phyloP scores from a whole-genome alignment of 2,329 filamentous ascomycete genomes.

The Colletotrichum paranaense region DNA sequence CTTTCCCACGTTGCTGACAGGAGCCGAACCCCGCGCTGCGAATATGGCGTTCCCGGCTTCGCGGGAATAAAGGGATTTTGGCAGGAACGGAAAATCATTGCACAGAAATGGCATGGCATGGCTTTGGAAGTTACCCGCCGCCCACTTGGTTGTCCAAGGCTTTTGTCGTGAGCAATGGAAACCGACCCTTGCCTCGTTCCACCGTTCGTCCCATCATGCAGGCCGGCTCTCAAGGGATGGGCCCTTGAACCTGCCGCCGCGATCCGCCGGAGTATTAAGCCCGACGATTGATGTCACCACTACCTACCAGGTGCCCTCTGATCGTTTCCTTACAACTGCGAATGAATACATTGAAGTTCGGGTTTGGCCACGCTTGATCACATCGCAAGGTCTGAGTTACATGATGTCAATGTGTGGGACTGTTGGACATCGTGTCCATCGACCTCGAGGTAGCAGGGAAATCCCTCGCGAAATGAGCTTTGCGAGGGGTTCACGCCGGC shows the following conservation, averaged over 20 bases:
- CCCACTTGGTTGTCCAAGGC: background rate
- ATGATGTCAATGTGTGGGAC: background rate
- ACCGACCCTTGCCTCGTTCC: background rate
- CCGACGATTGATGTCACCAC: background rate
- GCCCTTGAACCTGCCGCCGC: background rate
- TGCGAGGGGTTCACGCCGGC: conserved; percentile 5
- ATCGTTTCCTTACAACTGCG: conserved; percentile 2
- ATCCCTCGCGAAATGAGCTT: conserved; percentile 19
- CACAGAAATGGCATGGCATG: background rate
- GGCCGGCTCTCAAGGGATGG: background rate
- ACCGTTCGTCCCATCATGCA: background rate
- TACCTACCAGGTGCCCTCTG: background rate
- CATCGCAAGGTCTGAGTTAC: background rate
- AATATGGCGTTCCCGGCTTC: conserved; percentile 17
- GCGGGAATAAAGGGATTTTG: background rate
- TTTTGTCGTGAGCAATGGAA: background rate
- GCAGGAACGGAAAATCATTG: background rate
- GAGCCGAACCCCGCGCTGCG: conserved; percentile 1
- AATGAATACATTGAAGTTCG: background rate
- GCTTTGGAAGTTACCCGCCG: background rate
- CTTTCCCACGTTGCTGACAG: conserved; percentile 25
- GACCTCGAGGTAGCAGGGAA: conserved; percentile 9
- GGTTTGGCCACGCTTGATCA: conserved; percentile 8
- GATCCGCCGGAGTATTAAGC: background rate
- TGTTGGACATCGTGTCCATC: conserved; percentile 14